These are phyloP conservation scores for Plasmodium gonderi DNA, from an alignment of 169 alveolate genomes.

Conservation along the genomic window DNA sequence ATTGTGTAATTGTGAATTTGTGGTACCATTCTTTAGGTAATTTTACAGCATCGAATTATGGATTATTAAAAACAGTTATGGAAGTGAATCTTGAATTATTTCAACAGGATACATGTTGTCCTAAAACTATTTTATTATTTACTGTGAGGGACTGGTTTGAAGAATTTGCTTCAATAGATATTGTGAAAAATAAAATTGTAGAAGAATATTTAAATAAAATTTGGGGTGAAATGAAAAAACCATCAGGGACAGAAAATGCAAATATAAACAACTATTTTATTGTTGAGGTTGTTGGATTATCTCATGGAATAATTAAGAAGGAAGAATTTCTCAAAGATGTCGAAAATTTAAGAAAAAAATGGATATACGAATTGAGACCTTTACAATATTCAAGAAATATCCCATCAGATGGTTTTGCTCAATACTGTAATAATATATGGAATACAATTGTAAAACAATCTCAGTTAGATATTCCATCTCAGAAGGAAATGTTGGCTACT, in stretches of 20 bases:
- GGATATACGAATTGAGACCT: conserved; percentile 82
- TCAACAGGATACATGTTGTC: conserved; percentile 70
- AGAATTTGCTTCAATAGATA: conserved; percentile 81
- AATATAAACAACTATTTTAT: conserved; percentile 73
- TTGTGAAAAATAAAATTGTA: conserved; percentile 80
- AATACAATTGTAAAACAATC: conserved; percentile 87
- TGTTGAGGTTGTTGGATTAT: conserved; percentile 86
- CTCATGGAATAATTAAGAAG: conserved; percentile 83
- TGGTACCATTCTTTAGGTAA: conserved; percentile 91
- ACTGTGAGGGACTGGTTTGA: conserved; percentile 87
- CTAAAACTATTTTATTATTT: conserved; percentile 52
- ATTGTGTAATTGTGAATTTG: conserved; percentile 89
- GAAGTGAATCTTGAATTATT: conserved; percentile 89
- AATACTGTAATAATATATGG: conserved; percentile 82
- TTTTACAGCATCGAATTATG: conserved; percentile 91
- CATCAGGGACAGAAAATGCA: conserved; percentile 4
- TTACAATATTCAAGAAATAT: conserved; percentile 85
- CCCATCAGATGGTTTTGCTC: conserved; percentile 91
- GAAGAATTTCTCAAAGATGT: conserved; percentile 84
- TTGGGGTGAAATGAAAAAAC: conserved; percentile 87
- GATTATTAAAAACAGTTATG: conserved; percentile 90
- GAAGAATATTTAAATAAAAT: conserved; percentile 84
- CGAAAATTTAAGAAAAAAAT: conserved; percentile 65
- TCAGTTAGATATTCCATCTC: conserved; percentile 90
- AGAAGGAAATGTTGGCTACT: conserved; percentile 89